Base-by-base conservation (phyloP, 2,329 filamentous ascomycete species). In the Epichloe sp. region DNA sequence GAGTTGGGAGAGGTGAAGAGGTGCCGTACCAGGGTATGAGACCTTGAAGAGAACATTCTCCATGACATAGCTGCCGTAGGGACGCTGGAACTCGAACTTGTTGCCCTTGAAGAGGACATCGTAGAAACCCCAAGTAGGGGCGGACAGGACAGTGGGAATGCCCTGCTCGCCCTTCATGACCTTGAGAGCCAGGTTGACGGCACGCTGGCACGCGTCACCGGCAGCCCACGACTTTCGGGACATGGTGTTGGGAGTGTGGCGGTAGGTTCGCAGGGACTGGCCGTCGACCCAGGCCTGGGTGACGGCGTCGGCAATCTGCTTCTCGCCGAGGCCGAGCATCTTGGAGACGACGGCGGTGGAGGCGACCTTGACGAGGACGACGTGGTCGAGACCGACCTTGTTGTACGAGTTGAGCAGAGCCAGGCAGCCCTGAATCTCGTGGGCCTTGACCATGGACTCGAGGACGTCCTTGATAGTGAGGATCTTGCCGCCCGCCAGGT, bases 41-140 rank as follows among this genome's bases (percentile, higher is more conserved):
- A 98, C 93, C 81, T 98, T 98, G 85, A 98, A 98, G 57, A 98
- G 83, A 54, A 98, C 89, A 65, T 97, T 98, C 82, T 98, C 93
- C 93, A 98, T 98, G 59, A 98, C 93, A 70, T 98, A 98, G 77
- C 86, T 95, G 66, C 90, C 91, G 66, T 98, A 98, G 53, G 85
- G 82, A 56, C 93, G 83, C 77, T 97, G 91, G 79, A 96, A 98
- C 69, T 89, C 76, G 68, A 98, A 98, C 71, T 87, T 87, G 63
- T 94, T 88, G 72, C 89, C 89, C 75, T 90, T 88, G 79, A 97
- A 98, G 57, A 94, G 80, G 58, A 97, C 90, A 66, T 98, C 93
- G 73, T 98, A 98, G 80, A 97, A 98, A 54, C 93, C 93, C 93
- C 93, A 98, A 53, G 83, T 83, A 38, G 89, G 89, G 10, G 91